These are phyloP conservation scores for Scolecobasidium constrictum DNA, from an alignment of 2,329 filamentous ascomycete genomes.

Conservation along the genomic window DNA sequence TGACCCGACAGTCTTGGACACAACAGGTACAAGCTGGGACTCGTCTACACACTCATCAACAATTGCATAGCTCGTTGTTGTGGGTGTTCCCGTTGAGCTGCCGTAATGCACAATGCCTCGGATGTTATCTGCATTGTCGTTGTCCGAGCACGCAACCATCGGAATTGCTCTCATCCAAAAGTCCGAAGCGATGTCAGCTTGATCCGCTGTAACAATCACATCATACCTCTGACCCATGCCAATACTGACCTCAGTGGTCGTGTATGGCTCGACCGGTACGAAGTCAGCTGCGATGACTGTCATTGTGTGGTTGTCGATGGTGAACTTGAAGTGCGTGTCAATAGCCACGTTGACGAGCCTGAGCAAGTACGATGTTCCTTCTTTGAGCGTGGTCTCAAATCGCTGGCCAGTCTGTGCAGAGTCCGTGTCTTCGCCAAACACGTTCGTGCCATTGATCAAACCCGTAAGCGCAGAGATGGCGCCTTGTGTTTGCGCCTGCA, in stretches of 20 bases:
- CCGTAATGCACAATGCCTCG: conserved; percentile 33
- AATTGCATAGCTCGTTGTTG: conserved; percentile 19
- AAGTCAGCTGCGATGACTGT: conserved; percentile 34
- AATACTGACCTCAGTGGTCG: conserved; percentile 23
- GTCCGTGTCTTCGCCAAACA: conserved; percentile 15
- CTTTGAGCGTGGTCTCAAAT: conserved; percentile 17
- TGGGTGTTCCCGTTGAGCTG: conserved; percentile 18
- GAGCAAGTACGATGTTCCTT: conserved; percentile 33
- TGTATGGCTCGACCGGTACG: conserved; percentile 31
- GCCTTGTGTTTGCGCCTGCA: conserved; percentile 14
- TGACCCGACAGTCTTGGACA: conserved; percentile 22
- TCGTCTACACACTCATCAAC: conserved; percentile 32
- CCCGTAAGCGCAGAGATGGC: conserved; percentile 25
- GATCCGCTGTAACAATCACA: conserved; percentile 25
- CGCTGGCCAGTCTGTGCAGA: conserved; percentile 18
- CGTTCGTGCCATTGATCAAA: conserved; percentile 34
- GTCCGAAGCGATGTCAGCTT: conserved; percentile 21
- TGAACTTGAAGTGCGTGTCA: conserved; percentile 26
- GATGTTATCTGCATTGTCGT: conserved; percentile 23
- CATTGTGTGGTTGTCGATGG: conserved; percentile 30
- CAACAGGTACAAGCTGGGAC: conserved; percentile 25
- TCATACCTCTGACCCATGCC: conserved; percentile 28
- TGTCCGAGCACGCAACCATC: conserved; percentile 17
- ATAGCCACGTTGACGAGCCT: conserved; percentile 31
- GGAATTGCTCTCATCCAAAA: conserved; percentile 20